A percentile compares a stretch with the other conserved stretches of the same genome.
Conservation (phyloP, 2,329 filamentous ascomycete genomes). For the Pseudogymnoascus sp. region DNA sequence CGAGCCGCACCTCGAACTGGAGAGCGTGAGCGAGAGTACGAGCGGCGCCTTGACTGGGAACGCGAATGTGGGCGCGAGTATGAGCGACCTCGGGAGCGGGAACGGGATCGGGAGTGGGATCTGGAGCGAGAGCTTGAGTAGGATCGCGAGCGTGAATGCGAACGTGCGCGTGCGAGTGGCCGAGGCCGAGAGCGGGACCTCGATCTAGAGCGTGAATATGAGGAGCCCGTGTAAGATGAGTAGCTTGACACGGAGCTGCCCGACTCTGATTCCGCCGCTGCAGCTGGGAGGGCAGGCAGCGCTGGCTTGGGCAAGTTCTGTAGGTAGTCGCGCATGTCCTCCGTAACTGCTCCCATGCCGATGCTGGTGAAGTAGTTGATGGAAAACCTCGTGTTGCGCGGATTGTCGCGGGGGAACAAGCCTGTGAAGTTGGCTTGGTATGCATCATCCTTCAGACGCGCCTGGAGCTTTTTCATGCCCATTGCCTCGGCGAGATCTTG, state of each 20-base stretch:
- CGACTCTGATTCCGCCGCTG: constrained; percentile 51
- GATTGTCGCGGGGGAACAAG: constrained; percentile 81
- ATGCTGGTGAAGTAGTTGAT: constrained; percentile 99
- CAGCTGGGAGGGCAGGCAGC: constrained; percentile 55
- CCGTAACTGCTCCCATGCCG: constrained; percentile 87
- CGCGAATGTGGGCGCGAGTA: constrained; percentile 31
- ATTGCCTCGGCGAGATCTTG: constrained; percentile 83
- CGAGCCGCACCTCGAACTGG: constrained; percentile 19
- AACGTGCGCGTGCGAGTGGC: constrained; percentile 17
- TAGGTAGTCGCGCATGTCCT: constrained; percentile 86
- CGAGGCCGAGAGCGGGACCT: constrained; percentile 20
- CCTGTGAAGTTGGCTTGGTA: constrained; percentile 72
- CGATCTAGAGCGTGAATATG: constrained; percentile 40
- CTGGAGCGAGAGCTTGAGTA: constrained; percentile 16
- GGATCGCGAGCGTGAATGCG: constrained; percentile 18
- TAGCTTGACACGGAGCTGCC: constrained; percentile 63
- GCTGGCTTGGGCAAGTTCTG: constrained; percentile 84
- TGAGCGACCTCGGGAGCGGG: constrained; percentile 17
- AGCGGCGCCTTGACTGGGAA: constrained; percentile 19
- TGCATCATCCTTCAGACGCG: constrained; percentile 67
- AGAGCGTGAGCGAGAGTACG: constrained; percentile 19
- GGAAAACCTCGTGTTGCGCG: constrained; percentile 85
- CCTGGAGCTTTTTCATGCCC: constrained; percentile 70
- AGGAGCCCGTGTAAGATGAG: constrained; percentile 61
- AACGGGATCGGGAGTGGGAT: constrained; percentile 21